Base-by-base conservation (phyloP, 1,284 basidiomycete species). In the Apiotrichum sp. region DNA sequence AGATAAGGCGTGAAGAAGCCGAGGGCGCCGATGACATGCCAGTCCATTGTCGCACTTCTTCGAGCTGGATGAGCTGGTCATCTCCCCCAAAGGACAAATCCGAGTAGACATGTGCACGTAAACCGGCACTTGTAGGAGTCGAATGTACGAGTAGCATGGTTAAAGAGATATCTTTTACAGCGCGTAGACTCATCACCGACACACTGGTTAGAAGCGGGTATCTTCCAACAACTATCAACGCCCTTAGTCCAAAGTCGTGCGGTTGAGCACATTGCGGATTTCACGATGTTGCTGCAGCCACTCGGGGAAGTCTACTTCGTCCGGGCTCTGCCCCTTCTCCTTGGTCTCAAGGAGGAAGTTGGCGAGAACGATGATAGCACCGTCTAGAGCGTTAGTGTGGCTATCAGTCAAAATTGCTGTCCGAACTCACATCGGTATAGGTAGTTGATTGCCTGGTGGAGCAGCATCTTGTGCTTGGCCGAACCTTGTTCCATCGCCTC, bases 351-450 rank as follows among this genome's bases (percentile, higher is more conserved):
- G 84, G 63, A 98, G 79, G 74, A 96, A 98, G 74, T 96, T 93
- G 33, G 96, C 88, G 62, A 98, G 91, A 6, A 92, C 91, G 65
- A 98, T 96, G 47, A 98, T 78, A 6, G 89, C 87, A 1, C 89
- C 93, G 70, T 98, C 87, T 90, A 38, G 29, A 39, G 7, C 35
- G 29, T 13, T 45, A 10, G 3, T 29, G 11, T 11, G 14, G 6
- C 31, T 7, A 11, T 29, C 7, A 11, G 3, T n/a, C 3, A 32
- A 5, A 9, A 33, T 9, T 14, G 14, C 33, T 35, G 5, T n/a
- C 32, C 3, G 33, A n/a, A 60, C 67, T 59, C 50, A 71, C 66
- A 73, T 53, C 71, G 61, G 59, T 73, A 93, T 82, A 93, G 71
- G 71, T 93, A 95, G 74, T 92, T 96, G 60, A 90, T 83, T 6